Evolutionary conservation across 2,329 filamentous ascomycete genomes (phyloP).

Genomic region (Colletotrichum chrysophilum): DNA sequence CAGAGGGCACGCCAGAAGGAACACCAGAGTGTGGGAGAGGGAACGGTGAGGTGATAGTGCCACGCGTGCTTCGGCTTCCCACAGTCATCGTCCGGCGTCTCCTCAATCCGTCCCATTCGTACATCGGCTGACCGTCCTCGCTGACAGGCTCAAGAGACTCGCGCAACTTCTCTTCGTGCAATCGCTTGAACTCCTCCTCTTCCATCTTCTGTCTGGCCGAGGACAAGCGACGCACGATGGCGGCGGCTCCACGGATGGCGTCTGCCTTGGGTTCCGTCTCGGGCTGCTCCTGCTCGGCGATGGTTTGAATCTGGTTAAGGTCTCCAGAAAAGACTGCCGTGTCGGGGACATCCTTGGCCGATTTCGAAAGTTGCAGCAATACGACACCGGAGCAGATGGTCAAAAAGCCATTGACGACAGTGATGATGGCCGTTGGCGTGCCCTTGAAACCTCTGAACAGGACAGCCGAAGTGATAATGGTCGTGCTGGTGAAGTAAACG

Average conservation of each 20-base stretch:
- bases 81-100: conserved; percentile 66
- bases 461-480: conserved; percentile 91
- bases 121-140: conserved; percentile 72
- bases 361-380: conserved; percentile 94
- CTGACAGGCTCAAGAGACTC: conserved; percentile 76
- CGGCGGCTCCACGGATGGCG: conserved; percentile 88
- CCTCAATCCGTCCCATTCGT: conserved; percentile 92
- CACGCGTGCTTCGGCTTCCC: conserved; percentile 34
- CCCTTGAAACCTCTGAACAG: conserved; percentile 95
- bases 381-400: conserved; percentile 94
- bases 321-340: conserved; percentile 91
- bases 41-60: conserved; percentile 11
- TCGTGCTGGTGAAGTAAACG: conserved; percentile 95
- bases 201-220: conserved; percentile 78
- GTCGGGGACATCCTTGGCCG: conserved; percentile 95
- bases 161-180: conserved; percentile 78
- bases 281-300: conserved; percentile 94
- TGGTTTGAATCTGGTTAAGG: conserved; percentile 92
- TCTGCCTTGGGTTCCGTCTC: conserved; percentile 96
- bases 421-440: conserved; percentile 78
- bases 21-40: not conserved
- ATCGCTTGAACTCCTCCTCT: conserved; percentile 75
- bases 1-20: conserved; percentile 25
- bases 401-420: conserved; percentile 91
- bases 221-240: conserved; percentile 85